Conservation (phyloP, 805 yeast genomes). For the Tetrapisispora taiwanensis region DNA sequence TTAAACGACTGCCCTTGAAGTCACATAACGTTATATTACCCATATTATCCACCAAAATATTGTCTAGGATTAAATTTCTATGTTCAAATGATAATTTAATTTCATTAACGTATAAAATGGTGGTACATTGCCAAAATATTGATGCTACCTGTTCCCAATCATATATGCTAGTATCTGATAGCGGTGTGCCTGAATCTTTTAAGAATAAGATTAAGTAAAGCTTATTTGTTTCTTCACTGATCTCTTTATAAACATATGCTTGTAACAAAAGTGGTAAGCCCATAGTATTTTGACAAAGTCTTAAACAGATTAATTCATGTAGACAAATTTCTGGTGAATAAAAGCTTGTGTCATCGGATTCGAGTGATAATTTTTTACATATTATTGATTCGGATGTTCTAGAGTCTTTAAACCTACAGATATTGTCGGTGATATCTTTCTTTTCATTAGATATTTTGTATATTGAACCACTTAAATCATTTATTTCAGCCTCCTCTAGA, state of each 20-base stretch:
- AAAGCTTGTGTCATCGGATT: constrained; percentile 10
- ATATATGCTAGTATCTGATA: constrained; percentile 6
- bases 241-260: constrained; percentile 15
- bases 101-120: constrained; percentile 45
- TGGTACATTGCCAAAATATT: constrained; percentile 46
- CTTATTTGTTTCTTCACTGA: constrained; percentile 1
- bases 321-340: constrained; percentile 16
- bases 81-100: constrained; percentile 50
- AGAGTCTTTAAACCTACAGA: constrained; percentile 12
- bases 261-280: constrained; percentile 22
- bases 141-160: constrained; percentile 23
- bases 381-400: constrained; percentile 8
- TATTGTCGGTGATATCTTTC: constrained; percentile 10
- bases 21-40: constrained; percentile 46
- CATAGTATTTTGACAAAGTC: constrained; percentile 20
- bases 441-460: constrained; percentile 8
- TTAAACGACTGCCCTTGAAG: constrained; percentile 41
- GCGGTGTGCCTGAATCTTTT: constrained; percentile 23
- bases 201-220: constrained; percentile 16
- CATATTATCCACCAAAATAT: constrained; percentile 38
- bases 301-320: constrained; percentile 20
- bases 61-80: constrained; percentile 60
- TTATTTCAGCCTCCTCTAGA: constrained; percentile 8
- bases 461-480: constrained; percentile 1
- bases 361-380: constrained; percentile 16